Percentiles rank a stretch among this genome's conserved stretches.
Evolutionary conservation across 23 red algal genomes (phyloP).

Genomic region (Chondrus crispus): DNA sequence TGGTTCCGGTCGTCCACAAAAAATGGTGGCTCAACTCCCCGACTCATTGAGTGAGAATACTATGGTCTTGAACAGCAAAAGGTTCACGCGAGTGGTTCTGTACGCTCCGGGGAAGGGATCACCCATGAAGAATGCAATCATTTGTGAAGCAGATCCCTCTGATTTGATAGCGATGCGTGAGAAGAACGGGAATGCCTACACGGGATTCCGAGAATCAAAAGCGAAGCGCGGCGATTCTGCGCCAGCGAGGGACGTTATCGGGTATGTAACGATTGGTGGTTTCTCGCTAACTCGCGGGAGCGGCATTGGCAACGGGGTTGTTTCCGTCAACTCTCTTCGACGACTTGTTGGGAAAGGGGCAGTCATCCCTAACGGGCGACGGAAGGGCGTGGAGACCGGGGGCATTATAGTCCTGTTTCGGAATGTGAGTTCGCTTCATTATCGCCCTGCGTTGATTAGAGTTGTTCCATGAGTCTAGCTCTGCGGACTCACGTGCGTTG

Average conservation of each 20-base stretch:
- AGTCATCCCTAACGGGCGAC: background rate
- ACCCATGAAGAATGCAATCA: constrained; percentile 24
- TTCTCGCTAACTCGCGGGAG: background rate
- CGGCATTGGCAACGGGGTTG: background rate
- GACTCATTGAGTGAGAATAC: background rate
- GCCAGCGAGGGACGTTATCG: constrained; percentile 7
- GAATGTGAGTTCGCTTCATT: constrained; percentile 6
- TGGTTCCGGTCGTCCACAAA: background rate
- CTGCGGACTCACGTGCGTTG: too few relatives aligned
- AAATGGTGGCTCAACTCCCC: too few relatives aligned
- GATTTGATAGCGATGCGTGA: constrained; percentile 2
- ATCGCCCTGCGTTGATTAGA: background rate
- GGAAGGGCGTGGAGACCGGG: background rate
- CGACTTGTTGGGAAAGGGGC: background rate
- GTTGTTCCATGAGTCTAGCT: too few relatives aligned
- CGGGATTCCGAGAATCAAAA: background rate
- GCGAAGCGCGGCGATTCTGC: background rate
- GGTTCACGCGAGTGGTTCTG: constrained; percentile 12
- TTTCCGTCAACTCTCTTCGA: constrained; percentile 6
- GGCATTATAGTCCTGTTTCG: constrained; percentile 10
- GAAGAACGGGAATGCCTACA: background rate
- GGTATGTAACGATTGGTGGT: constrained; percentile 29
- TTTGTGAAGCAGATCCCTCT: background rate
- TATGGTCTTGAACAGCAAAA: background rate
- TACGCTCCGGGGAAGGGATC: constrained; percentile 2